Percentiles rank a stretch among this genome's conserved stretches.
Conservation (phyloP, 805 yeast species). For the Yarrowia phangngaensis region DNA sequence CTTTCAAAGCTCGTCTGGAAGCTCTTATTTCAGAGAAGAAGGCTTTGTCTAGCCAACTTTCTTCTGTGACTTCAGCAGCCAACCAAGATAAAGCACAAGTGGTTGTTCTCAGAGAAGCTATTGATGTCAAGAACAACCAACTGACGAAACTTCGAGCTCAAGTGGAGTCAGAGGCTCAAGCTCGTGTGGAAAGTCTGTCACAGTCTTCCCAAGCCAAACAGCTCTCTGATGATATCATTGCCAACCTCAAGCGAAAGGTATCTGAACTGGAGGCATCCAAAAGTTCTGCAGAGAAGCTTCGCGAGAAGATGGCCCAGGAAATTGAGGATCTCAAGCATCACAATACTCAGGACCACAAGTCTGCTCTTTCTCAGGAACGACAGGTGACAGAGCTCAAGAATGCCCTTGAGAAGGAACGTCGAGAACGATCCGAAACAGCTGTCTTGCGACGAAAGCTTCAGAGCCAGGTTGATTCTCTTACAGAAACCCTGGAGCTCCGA, state of each 20-base stretch:
- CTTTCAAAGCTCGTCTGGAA: conserved; percentile 26
- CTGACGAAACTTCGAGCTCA: conserved; percentile 31
- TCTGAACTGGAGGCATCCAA: conserved; percentile 30
- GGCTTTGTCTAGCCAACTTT: conserved; percentile 30
- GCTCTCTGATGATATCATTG: conserved; percentile 42
- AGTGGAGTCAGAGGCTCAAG: conserved; percentile 28
- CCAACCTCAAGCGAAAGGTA: conserved; percentile 31
- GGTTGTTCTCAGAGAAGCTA: conserved; percentile 30
- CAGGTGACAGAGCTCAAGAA: conserved; percentile 30
- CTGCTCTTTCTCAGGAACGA: conserved; percentile 31
- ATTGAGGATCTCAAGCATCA: conserved; percentile 37
- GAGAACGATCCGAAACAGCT: conserved; percentile 33
- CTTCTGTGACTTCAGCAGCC: conserved; percentile 26
- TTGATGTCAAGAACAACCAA: conserved; percentile 30
- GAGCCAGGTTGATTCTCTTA: conserved; percentile 29
- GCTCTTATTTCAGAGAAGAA: conserved; percentile 30
- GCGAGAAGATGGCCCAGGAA: conserved; percentile 33
- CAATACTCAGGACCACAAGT: conserved; percentile 32
- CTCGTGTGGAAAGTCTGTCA: conserved; percentile 6
- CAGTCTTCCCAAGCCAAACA: conserved; percentile 45
- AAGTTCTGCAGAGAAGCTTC: conserved; percentile 28
- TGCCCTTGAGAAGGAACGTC: conserved; percentile 30
- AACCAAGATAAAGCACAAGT: conserved; percentile 28
- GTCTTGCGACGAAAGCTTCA: conserved; percentile 32
- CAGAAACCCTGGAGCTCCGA: conserved; percentile 30